phyloP scores from a whole-genome alignment of 116 monocot genomes.

The Papilionanthe hybrid region DNA sequence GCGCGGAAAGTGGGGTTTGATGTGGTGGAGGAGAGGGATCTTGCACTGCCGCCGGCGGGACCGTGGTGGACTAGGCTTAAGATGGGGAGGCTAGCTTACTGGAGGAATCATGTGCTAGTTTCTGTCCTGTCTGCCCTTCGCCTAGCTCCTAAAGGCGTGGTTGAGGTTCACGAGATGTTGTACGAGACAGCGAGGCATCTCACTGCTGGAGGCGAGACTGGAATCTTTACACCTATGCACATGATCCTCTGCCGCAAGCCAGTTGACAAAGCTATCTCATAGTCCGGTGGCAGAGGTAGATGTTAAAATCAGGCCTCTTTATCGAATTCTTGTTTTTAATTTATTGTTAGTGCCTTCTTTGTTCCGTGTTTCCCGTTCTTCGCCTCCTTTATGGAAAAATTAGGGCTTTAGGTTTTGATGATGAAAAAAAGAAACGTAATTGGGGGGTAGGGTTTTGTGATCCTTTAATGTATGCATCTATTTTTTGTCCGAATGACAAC shows the following conservation, averaged over 20 bases:
- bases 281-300: not conserved
- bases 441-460: not conserved
- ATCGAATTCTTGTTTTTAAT: conserved; percentile 1
- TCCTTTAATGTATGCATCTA: not conserved
- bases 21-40: conserved; percentile 44
- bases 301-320: not conserved
- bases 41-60: conserved; percentile 47
- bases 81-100: conserved; percentile 60
- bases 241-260: conserved; percentile 70
- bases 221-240: conserved; percentile 69
- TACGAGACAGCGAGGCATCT: conserved; percentile 53
- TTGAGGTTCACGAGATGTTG: conserved; percentile 72
- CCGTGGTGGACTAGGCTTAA: conserved; percentile 66
- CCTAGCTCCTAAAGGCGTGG: conserved; percentile 61
- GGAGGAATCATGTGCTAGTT: conserved; percentile 61
- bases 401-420: not conserved
- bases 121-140: conserved; percentile 29
- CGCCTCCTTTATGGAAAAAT: not conserved
- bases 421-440: not conserved
- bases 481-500: no score
- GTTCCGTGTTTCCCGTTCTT: not conserved
- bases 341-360: not conserved
- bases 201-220: conserved; percentile 51
- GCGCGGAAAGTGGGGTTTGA: conserved; percentile 52
- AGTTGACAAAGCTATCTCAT: not conserved